phyloP scores from a whole-genome alignment of 345 rosid species.

The Populus tremula region DNA sequence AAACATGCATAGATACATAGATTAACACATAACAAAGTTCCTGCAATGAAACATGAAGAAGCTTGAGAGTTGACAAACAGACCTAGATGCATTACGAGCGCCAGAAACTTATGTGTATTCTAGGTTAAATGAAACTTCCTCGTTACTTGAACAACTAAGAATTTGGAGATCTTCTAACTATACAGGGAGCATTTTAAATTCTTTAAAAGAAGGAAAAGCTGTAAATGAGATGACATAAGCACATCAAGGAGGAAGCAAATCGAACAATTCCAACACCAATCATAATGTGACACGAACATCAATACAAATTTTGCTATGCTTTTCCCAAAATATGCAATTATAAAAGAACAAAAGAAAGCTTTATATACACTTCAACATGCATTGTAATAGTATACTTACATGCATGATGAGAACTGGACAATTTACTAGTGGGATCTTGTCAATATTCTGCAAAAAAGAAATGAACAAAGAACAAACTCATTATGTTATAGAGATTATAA shows the following conservation, averaged over 20 bases:
- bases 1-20: no score
- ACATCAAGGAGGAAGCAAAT: neutral
- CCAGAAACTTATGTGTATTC: neutral
- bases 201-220: neutral
- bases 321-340: neutral
- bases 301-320: no score
- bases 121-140: neutral
- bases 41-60: neutral
- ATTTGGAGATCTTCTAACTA: neutral
- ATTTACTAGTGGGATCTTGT: conserved; percentile 78
- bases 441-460: conserved; percentile 60
- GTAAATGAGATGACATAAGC: neutral
- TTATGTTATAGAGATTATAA: neutral
- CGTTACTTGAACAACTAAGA: neutral
- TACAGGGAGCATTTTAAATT: neutral
- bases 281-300: neutral
- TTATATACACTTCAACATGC: neutral
- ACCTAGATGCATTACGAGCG: neutral
- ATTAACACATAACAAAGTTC: neutral
- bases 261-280: neutral
- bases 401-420: conserved; percentile 91
- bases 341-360: neutral
- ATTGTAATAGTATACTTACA: conserved; percentile 48
- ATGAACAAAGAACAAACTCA: conserved; percentile 5
- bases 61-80: neutral